Base-by-base conservation (phyloP, 495 filamentous ascomycete genomes). In the Penicillium cinerascens region DNA sequence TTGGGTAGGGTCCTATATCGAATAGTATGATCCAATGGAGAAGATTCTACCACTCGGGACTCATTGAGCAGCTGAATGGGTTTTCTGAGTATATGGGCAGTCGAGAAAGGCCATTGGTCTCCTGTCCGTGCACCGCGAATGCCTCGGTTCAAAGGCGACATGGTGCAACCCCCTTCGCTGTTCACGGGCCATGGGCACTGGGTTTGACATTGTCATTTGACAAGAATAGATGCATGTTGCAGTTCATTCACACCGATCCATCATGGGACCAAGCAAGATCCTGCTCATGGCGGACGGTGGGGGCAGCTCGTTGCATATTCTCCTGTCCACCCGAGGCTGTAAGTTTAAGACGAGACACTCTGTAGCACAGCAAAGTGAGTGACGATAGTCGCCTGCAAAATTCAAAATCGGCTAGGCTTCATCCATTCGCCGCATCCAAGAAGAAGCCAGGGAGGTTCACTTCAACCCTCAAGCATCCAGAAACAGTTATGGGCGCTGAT, bases 401-500 rank as follows among this genome's bases (percentile, higher is more conserved):
- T 39, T 9, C n/a, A 2, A 6, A 18, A 11, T 1, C 15, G 18
- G n/a, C n/a, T 16, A 39, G 37, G 37, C 18, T n/a, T 1, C 16
- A 39, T 8, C 11, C 2, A 33, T 11, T 33, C 11, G 29, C 3
- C 29, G 2, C 10, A 33, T 10, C 11, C 29, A 33, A 33, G 29
- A 13, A 13, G 11, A 33, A 1, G 11, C 11, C 8, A 13, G 11
- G 4, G 11, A 11, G 10, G 3, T 13, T 13, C 4, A 10, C 8
- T 33, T 13, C 29, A 3, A 33, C 9, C 29, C 11, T 13, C 1
- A 13, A 33, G 1, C 29, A 33, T 33, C 13, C 29, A 13, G 11
- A 33, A 13, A 13, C 29, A 33, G 11, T 13, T 1, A 65, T 64
- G 60, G 54, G 55, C 17, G 15, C 58, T 11, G 52, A 56, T n/a